phyloP scores from a whole-genome alignment of 75 land plant genomes.

The Chamaecyparis obtusa region DNA sequence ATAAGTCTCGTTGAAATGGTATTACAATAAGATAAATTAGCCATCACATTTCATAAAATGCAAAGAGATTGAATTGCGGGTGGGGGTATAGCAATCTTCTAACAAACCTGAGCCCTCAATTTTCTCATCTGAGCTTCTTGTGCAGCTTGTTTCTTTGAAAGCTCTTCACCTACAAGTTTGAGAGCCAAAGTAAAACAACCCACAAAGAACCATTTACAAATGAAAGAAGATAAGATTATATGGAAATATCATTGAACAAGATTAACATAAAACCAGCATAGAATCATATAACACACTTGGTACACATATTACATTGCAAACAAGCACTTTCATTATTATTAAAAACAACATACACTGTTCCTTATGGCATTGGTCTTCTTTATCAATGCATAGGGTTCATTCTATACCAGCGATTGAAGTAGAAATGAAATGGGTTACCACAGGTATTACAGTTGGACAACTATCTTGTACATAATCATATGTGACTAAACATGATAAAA shows the following conservation, averaged over 20 bases:
- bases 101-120: conserved; percentile 84
- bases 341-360: background rate
- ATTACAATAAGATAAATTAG: background rate
- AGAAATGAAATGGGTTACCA: background rate
- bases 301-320: background rate
- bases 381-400: background rate
- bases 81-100: background rate
- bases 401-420: background rate
- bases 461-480: background rate
- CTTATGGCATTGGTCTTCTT: background rate
- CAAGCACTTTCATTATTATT: background rate
- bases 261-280: background rate
- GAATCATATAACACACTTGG: background rate
- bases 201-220: background rate
- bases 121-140: conserved; percentile 91
- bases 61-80: background rate
- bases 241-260: background rate
- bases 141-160: conserved; percentile 98
- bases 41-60: background rate
- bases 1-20: background rate
- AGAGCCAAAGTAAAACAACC: background rate
- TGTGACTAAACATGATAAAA: background rate
- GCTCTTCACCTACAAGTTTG: conserved; percentile 78
- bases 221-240: background rate
- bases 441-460: background rate